Percentiles rank a stretch among this genome's conserved stretches.
phyloP scores from a whole-genome alignment of 2,329 filamentous ascomycete species.

The Corniculantispora saksenae region DNA sequence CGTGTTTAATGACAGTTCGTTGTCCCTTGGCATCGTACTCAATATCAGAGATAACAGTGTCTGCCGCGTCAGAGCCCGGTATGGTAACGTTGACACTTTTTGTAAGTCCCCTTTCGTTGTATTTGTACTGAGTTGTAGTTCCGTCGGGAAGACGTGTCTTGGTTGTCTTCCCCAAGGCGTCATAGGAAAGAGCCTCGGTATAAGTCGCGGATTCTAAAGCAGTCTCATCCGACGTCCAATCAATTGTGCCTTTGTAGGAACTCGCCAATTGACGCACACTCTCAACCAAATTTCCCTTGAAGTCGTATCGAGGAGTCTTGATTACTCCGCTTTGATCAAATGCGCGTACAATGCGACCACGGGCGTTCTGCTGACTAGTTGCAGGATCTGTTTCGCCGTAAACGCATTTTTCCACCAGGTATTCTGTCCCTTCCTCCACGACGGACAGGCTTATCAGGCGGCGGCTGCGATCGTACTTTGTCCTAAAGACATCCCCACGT shows the following conservation, averaged over 20 bases:
- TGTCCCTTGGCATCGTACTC: conserved; percentile 19
- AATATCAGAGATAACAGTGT: conserved; percentile 2
- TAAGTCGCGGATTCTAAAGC: not conserved
- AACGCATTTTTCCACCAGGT: conserved; percentile 3
- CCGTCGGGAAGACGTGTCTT: conserved; percentile 15
- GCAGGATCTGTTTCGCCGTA: conserved; percentile 12
- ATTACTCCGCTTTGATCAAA: conserved; percentile 17
- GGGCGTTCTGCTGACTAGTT: conserved; percentile 10
- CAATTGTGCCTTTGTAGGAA: conserved; percentile 12
- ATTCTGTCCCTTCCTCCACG: not conserved
- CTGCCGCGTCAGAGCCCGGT: not conserved
- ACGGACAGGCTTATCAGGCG: conserved; percentile 4
- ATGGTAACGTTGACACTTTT: not conserved
- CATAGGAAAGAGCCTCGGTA: conserved; percentile 2
- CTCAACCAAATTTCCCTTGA: conserved; percentile 15
- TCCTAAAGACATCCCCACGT: conserved; percentile 6
- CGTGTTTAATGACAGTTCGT: not conserved
- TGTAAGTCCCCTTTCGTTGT: conserved; percentile 11
- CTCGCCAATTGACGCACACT: conserved; percentile 3
- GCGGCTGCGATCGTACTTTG: conserved; percentile 15
- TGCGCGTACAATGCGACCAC: conserved; percentile 12
- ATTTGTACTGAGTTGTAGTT: conserved; percentile 4
- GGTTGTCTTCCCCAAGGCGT: conserved; percentile 14
- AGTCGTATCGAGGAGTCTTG: conserved; percentile 13
- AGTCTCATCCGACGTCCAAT: conserved; percentile 1